Percentiles rank a stretch among this genome's conserved stretches.
Evolutionary conservation across 2,329 filamentous ascomycete genomes (phyloP).

Genomic region (Hymenoscyphus fructigenus): DNA sequence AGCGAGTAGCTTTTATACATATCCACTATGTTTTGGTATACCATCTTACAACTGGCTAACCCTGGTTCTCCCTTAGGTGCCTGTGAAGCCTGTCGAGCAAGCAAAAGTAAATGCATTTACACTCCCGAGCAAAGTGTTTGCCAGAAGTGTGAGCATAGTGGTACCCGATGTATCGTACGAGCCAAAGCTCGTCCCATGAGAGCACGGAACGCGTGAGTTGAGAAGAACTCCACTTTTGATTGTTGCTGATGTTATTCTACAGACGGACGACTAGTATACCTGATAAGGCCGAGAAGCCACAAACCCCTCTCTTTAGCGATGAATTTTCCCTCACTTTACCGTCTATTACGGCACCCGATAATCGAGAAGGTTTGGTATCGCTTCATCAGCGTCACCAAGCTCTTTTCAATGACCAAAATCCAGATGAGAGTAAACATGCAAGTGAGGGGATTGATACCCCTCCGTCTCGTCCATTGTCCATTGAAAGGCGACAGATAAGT

Average conservation of each 20-base stretch:
- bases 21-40: neutral
- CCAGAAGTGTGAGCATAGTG: slow-evolving; percentile 31
- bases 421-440: neutral
- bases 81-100: slow-evolving; percentile 34
- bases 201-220: slow-evolving; percentile 21
- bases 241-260: slow-evolving; percentile 2
- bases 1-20: neutral
- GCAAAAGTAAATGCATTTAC: slow-evolving; percentile 34
- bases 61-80: slow-evolving; percentile 14
- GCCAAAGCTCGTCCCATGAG: slow-evolving; percentile 34
- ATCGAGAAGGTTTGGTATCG: slow-evolving; percentile 21
- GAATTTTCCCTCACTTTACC: slow-evolving; percentile 33
- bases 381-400: slow-evolving; percentile 28
- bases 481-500: slow-evolving; percentile 27
- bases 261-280: slow-evolving; percentile 13
- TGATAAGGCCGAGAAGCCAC: slow-evolving; percentile 9
- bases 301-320: slow-evolving; percentile 8
- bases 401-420: slow-evolving; percentile 25
- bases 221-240: neutral
- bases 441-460: neutral
- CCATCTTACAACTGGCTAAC: neutral
- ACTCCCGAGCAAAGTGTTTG: slow-evolving; percentile 23
- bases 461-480: slow-evolving; percentile 3
- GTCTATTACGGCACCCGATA: slow-evolving; percentile 22
- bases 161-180: slow-evolving; percentile 30